Percentiles rank a stretch among this genome's conserved stretches.
phyloP scores from a whole-genome alignment of 1,284 basidiomycete genomes.

The Cryptococcus neoformans region DNA sequence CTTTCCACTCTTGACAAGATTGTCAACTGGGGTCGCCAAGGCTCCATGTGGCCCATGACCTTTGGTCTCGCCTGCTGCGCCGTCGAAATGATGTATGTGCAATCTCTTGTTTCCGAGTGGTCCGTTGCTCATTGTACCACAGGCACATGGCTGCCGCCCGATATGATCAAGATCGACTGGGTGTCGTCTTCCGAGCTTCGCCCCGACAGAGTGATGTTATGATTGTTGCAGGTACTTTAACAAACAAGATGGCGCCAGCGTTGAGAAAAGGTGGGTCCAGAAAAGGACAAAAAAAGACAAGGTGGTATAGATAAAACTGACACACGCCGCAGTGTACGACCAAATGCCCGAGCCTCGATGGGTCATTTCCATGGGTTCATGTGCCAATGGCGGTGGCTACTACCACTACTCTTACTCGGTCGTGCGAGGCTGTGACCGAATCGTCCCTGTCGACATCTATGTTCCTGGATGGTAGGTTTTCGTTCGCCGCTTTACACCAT shows the following conservation, averaged over 20 bases:
- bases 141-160: slow-evolving; percentile 78
- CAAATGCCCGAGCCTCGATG: slow-evolving; percentile 96
- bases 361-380: slow-evolving; percentile 99
- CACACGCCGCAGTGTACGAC: slow-evolving; percentile 64
- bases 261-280: slow-evolving; percentile 61
- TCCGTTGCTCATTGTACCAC: background rate
- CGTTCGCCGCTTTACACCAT: no score
- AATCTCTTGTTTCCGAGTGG: background rate
- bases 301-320: background rate
- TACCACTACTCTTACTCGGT: slow-evolving; percentile 98
- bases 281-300: no score
- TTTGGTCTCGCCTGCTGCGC: slow-evolving; percentile 98
- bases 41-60: slow-evolving; percentile 99
- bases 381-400: slow-evolving; percentile 98
- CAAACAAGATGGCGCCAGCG: slow-evolving; percentile 99
- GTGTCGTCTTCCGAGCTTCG: slow-evolving; percentile 97
- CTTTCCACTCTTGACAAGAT: slow-evolving; percentile 95
- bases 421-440: slow-evolving; percentile 97
- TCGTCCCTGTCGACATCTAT: slow-evolving; percentile 98
- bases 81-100: slow-evolving; percentile 85
- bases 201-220: slow-evolving; percentile 98
- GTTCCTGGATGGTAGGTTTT: slow-evolving; percentile 87
- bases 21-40: slow-evolving; percentile 95
- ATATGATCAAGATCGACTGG: slow-evolving; percentile 97
- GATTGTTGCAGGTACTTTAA: slow-evolving; percentile 99